Conservation (phyloP, 805 yeast species). For the Pichia sporocuriosa region DNA sequence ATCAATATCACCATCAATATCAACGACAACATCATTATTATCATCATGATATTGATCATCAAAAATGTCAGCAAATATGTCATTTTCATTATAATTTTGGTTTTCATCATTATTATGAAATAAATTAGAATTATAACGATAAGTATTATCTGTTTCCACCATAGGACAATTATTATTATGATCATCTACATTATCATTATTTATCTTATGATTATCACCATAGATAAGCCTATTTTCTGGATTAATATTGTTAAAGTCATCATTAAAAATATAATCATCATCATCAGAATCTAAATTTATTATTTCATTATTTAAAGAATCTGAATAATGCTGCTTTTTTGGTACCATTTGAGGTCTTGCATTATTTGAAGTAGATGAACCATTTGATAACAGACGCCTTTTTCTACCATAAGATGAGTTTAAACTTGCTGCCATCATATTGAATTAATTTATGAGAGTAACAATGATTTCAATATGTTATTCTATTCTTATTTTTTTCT, state of each 20-base stretch:
- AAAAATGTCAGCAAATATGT: too few species aligned
- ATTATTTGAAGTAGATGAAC: constrained; percentile 5
- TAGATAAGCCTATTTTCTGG: not conserved
- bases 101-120: too few species aligned
- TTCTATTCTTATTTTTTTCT: not conserved
- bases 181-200: not conserved
- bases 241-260: not conserved
- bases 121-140: not conserved
- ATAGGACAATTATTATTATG: not conserved
- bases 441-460: too few species aligned
- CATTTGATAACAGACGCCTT: constrained; percentile 10
- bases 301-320: constrained; percentile 21
- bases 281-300: constrained; percentile 38
- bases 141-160: not conserved
- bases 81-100: constrained; percentile 13
- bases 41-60: too few species aligned
- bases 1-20: constrained; percentile 4
- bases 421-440: constrained; percentile 4
- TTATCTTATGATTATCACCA: not conserved
- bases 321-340: constrained; percentile 10
- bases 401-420: constrained; percentile 6
- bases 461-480: too few species aligned
- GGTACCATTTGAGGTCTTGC: constrained; percentile 10
- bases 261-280: constrained; percentile 28
- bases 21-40: too few species aligned